phyloP scores from a whole-genome alignment of 306 rosid genomes.

The Vigna mungo region DNA sequence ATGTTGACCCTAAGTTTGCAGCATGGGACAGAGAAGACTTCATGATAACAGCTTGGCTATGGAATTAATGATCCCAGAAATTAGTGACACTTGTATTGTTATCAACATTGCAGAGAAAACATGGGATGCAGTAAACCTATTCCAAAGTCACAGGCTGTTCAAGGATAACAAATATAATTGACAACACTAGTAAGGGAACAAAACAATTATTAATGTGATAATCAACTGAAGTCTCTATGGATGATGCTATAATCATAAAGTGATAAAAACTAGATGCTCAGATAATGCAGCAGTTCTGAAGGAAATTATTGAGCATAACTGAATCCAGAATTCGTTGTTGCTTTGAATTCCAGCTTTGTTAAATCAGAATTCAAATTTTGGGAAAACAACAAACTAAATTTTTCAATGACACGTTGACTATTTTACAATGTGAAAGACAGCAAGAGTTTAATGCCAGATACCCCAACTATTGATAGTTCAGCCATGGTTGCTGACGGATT shows the following conservation, averaged over 20 bases:
- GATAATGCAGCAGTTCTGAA: neutral
- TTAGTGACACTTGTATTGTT: slow-evolving; percentile 12
- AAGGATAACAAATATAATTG: neutral
- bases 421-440: neutral
- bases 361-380: slow-evolving; percentile 3
- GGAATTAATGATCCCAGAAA: neutral
- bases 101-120: neutral
- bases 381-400: neutral
- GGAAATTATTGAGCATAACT: neutral
- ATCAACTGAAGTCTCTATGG: neutral
- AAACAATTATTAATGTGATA: neutral
- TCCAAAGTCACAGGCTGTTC: neutral
- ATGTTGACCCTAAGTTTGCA: neutral
- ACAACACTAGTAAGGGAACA: neutral
- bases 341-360: neutral
- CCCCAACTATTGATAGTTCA: neutral
- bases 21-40: slow-evolving; percentile 1
- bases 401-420: neutral
- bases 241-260: neutral
- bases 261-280: neutral
- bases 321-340: neutral
- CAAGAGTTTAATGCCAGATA: neutral
- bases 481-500: neutral
- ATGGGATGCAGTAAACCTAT: slow-evolving; percentile 7
- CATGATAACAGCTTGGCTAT: slow-evolving; percentile 8